Evolutionary conservation across 768 basidiomycete genomes (phyloP).

Genomic region (Podaxis mareebaensis): DNA sequence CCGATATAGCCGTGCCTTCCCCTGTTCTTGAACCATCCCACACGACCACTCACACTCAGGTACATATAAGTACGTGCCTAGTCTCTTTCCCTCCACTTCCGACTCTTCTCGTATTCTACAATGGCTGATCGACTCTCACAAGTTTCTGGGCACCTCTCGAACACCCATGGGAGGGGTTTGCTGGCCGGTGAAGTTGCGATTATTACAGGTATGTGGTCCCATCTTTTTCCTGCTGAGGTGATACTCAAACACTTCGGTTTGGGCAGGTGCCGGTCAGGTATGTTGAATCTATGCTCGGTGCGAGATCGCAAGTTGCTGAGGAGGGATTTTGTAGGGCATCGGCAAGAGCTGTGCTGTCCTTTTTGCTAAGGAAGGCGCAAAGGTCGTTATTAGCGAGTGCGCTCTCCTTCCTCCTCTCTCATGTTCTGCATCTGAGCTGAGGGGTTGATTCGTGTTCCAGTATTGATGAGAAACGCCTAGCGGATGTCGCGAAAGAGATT

Average conservation of each 20-base stretch:
- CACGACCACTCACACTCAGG: not conserved
- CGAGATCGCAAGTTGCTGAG: slow-evolving; percentile 8
- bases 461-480: slow-evolving; percentile 71
- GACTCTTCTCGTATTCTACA: not conserved
- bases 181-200: slow-evolving; percentile 80
- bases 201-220: slow-evolving; percentile 65
- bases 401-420: slow-evolving; percentile 22
- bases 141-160: slow-evolving; percentile 69
- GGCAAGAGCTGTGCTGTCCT: slow-evolving; percentile 73
- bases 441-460: slow-evolving; percentile 32
- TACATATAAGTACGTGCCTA: not conserved
- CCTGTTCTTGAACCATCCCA: not conserved
- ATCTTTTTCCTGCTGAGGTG: not conserved
- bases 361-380: slow-evolving; percentile 85
- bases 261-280: slow-evolving; percentile 75
- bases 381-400: slow-evolving; percentile 83
- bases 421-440: not conserved
- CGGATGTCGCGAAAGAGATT: slow-evolving; percentile 71
- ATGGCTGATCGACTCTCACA: slow-evolving; percentile 67
- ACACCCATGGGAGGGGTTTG: slow-evolving; percentile 54
- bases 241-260: not conserved
- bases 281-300: not conserved
- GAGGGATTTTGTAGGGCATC: slow-evolving; percentile 57
- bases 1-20: slow-evolving; percentile 3
- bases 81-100: not conserved